phyloP scores from a whole-genome alignment of 805 yeast genomes.

The Sugiyamaella floridensis region DNA sequence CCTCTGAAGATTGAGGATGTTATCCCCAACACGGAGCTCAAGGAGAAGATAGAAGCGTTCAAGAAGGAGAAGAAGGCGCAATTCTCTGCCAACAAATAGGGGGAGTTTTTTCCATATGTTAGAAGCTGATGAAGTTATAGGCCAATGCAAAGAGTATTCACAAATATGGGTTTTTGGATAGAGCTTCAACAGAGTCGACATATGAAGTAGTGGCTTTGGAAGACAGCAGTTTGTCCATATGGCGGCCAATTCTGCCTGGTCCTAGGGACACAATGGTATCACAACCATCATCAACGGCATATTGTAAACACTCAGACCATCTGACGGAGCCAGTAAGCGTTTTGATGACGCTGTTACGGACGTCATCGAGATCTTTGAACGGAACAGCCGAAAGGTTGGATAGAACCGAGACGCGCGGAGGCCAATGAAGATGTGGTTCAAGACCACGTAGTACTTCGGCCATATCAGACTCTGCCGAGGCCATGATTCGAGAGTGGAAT shows the following conservation, averaged over 20 bases:
- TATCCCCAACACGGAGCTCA: constrained; percentile 65
- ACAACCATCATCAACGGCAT: constrained; percentile 5
- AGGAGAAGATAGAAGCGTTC: constrained; percentile 52
- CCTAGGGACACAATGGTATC: constrained; percentile 21
- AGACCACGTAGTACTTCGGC: constrained; percentile 17
- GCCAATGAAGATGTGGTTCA: constrained; percentile 18
- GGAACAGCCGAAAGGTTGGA: constrained; percentile 31
- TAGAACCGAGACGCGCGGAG: constrained; percentile 21
- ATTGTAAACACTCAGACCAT: constrained; percentile 26
- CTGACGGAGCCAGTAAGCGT: constrained; percentile 28
- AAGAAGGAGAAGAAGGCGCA: constrained; percentile 36
- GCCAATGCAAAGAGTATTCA: constrained; percentile 3
- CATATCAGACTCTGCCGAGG: constrained; percentile 34
- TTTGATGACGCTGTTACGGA: constrained; percentile 20
- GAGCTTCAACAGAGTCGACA: not conserved
- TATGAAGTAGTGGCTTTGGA: constrained; percentile 1
- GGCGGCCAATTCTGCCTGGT: constrained; percentile 26
- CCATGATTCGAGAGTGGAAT: constrained; percentile 40
- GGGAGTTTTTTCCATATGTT: not conserved
- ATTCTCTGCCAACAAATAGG: not conserved
- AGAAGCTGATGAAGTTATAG: not conserved
- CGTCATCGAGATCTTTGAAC: constrained; percentile 24
- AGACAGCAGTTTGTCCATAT: constrained; percentile 13
- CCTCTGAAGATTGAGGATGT: constrained; percentile 89
- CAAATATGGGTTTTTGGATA: not conserved